phyloP scores from a whole-genome alignment of 805 yeast species.

The Sungouiella blattae region DNA sequence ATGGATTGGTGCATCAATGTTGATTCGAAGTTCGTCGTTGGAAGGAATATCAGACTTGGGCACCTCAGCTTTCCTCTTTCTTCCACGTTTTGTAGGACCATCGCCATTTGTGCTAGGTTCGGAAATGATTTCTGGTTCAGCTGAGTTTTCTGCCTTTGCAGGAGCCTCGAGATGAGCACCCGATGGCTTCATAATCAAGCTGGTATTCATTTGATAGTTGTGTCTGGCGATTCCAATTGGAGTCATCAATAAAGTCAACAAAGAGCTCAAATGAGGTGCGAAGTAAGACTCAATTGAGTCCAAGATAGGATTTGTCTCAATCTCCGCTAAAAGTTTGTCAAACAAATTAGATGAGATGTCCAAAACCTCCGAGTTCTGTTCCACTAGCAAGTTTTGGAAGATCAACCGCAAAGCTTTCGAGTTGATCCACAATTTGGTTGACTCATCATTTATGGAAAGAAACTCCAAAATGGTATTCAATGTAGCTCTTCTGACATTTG shows the following conservation, averaged over 20 bases:
- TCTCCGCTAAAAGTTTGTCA: conserved; percentile 48
- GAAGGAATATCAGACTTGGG: conserved; percentile 40
- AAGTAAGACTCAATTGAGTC: conserved; percentile 50
- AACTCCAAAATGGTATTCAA: conserved; percentile 77
- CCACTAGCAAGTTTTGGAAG: conserved; percentile 84
- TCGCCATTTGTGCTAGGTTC: conserved; percentile 14
- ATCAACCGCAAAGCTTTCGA: conserved; percentile 69
- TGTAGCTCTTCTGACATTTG: conserved; percentile 87
- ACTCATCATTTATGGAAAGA: conserved; percentile 51
- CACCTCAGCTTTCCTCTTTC: conserved; percentile 42
- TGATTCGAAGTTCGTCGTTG: conserved; percentile 60
- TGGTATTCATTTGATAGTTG: conserved; percentile 77
- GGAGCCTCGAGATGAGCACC: conserved; percentile 38
- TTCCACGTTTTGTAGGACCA: conserved; percentile 31
- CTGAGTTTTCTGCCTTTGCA: conserved; percentile 4
- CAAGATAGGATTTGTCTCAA: conserved; percentile 21
- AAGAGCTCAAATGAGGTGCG: conserved; percentile 53
- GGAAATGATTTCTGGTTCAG: conserved; percentile 6
- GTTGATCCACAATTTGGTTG: conserved; percentile 69
- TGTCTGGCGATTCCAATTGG: conserved; percentile 94
- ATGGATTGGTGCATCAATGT: conserved; percentile 90
- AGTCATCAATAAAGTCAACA: conserved; percentile 72
- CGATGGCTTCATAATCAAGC: conserved; percentile 76
- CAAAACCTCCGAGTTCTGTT: conserved; percentile 76
- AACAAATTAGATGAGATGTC: conserved; percentile 62